Percentiles rank a stretch among this genome's conserved stretches.
phyloP scores from a whole-genome alignment of 2,329 filamentous ascomycete species.

The Hortaea sp. region DNA sequence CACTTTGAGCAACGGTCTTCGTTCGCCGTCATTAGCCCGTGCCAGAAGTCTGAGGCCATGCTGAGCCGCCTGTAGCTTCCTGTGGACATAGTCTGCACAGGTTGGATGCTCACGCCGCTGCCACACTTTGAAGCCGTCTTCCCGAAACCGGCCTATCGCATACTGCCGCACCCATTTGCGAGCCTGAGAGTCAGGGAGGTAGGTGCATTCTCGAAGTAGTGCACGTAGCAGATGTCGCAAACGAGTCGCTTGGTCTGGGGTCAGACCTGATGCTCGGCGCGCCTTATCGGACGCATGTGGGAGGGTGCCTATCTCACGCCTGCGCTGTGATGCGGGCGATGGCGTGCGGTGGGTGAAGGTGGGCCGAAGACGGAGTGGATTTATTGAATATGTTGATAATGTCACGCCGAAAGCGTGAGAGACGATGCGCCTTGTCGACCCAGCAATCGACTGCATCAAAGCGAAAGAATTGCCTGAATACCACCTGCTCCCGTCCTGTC shows the following conservation, averaged over 20 bases:
- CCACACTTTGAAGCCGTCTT: constrained; percentile 9
- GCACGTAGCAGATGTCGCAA: constrained; percentile 42
- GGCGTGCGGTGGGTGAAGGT: no score
- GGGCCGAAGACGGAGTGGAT: no score
- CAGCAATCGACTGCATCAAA: no score
- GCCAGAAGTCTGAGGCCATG: constrained; percentile 35
- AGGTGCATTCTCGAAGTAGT: constrained; percentile 49
- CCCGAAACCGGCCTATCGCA: constrained; percentile 39
- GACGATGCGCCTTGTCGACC: no score
- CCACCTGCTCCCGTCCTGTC: no score
- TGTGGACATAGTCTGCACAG: constrained; percentile 5
- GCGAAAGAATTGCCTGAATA: no score
- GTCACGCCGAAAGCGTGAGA: no score
- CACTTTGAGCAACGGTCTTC: constrained; percentile 40
- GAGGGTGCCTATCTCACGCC: neutral
- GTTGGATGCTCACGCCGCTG: constrained; percentile 9
- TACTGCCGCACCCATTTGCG: constrained; percentile 41
- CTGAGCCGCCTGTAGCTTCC: constrained; percentile 25
- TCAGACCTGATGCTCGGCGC: neutral
- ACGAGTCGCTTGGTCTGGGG: constrained; percentile 5
- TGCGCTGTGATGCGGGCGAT: neutral
- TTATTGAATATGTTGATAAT: no score
- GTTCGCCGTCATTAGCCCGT: constrained; percentile 48
- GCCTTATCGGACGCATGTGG: no score
- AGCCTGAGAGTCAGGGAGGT: constrained; percentile 49